Evolutionary conservation across 768 basidiomycete species (phyloP), one percentile per base, ranked within the genome.

Genomic region (Terana coerulea): DNA sequence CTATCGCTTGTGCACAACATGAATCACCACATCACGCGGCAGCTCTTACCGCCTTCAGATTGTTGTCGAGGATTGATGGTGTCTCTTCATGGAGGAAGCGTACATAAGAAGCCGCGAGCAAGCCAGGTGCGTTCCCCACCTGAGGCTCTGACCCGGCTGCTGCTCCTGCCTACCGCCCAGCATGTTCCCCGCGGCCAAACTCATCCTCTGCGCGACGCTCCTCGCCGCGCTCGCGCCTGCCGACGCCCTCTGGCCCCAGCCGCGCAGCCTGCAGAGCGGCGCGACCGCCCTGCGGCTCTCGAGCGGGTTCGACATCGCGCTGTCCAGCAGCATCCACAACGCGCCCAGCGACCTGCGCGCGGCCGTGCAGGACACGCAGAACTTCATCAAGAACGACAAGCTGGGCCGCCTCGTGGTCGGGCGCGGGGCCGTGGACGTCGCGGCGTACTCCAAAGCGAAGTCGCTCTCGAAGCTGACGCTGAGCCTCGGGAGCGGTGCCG

Each of bases 331-430:
- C 22, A 61, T 80, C 30, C 52, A 64, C 21, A 64, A 71, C 39
- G 65, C 78, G 1, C 83, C 85, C 0, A 55, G 65, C 17, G 86
- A 89, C 64, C 71, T 89, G 37, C 52, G 71, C 19, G 76, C 75
- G n/a, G 86, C 86, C 35, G 73, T 81, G 24, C 40, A 63, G 7
- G 77, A 76, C 36, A 78, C 83, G 0, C 73, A 71, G 52, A 34
- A 48, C 2, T 71, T 63, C 53, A 55, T 86, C 22, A 49, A 59
- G 15, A 74, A 68, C 5, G 87, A 88, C 64, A 76, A 80, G 58
- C 77, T 84, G 21, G 73, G 76, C 53, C 69, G 80, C 11, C 77
- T 89, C 34, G 72, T 79, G 30, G 73, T 81, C 22, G 81, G 80
- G 14, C 80, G 84, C 42, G 84, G 83, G 2, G 64, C 74, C 2